A percentile compares a stretch with the other conserved stretches of the same genome.
Evolutionary conservation across 176 grass and related monocot species (phyloP).

Genomic region (Melocanna baccifera): DNA sequence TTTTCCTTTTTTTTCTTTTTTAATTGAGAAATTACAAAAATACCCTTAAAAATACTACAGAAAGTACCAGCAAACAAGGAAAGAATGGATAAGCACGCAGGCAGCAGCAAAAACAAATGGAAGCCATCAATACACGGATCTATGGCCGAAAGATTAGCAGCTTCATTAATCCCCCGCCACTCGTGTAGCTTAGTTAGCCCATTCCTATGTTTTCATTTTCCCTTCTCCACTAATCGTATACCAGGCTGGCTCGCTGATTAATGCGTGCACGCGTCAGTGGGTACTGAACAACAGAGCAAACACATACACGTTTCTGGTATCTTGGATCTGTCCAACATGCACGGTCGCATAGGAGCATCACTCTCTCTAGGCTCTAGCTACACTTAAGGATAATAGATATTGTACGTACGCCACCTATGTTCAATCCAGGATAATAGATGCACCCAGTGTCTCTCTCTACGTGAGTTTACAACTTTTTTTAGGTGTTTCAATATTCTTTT

Average conservation of each 20-base stretch:
- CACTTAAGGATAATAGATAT: too few relatives aligned
- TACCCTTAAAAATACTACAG: too few relatives aligned
- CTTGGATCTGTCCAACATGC: neutral
- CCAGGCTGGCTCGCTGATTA: neutral
- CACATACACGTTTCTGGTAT: neutral
- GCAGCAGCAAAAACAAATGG: neutral
- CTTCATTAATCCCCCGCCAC: slow-evolving; percentile 17
- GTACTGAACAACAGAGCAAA: neutral
- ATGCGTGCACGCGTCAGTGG: neutral
- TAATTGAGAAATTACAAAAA: too few relatives aligned
- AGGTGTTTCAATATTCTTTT: too few relatives aligned
- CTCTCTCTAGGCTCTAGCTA: neutral
- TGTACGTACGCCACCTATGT: too few relatives aligned
- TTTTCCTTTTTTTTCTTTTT: too few relatives aligned
- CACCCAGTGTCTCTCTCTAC: too few relatives aligned
- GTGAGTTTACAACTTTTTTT: too few relatives aligned
- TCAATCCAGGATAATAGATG: neutral
- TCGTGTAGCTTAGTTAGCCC: neutral
- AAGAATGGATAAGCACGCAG: neutral
- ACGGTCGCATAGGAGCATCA: neutral
- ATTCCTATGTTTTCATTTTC: neutral
- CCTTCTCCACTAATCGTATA: neutral
- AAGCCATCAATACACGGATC: neutral
- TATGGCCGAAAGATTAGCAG: slow-evolving; percentile 16
- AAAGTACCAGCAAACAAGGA: too few relatives aligned